These are phyloP conservation scores for Pythium monospermum DNA, from an alignment of 352 stramenopile species.

Conservation along the genomic window DNA sequence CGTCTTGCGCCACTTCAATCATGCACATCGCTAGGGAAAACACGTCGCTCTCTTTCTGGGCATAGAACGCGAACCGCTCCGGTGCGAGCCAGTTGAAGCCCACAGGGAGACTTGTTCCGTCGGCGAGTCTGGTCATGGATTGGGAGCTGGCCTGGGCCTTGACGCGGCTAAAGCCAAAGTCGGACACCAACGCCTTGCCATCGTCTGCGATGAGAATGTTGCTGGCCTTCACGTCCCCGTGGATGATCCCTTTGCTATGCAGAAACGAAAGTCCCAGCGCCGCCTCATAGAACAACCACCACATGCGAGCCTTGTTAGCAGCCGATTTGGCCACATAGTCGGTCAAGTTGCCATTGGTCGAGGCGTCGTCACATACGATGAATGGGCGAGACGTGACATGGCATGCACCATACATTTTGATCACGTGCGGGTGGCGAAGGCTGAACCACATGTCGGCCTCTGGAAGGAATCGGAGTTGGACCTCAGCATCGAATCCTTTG, in stretches of 20 bases:
- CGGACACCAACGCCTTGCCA: conserved; percentile 7
- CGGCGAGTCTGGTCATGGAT: neutral
- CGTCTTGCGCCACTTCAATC: conserved; percentile 25
- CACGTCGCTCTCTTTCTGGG: conserved; percentile 25
- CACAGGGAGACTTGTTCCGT: neutral
- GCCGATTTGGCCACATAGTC: conserved; percentile 17
- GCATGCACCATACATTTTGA: conserved; percentile 55
- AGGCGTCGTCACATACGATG: conserved; percentile 26
- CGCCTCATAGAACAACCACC: conserved; percentile 17
- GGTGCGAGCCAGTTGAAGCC: conserved; percentile 22
- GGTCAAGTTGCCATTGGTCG: conserved; percentile 19
- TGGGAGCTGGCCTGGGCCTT: conserved; percentile 1
- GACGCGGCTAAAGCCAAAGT: conserved; percentile 19
- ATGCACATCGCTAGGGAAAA: conserved; percentile 47
- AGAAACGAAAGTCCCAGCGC: conserved; percentile 3
- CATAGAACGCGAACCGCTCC: conserved; percentile 13
- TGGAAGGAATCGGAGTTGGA: neutral
- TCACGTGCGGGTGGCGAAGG: conserved; percentile 80
- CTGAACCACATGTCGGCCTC: conserved; percentile 69
- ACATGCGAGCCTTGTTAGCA: conserved; percentile 6
- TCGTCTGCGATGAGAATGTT: conserved; percentile 13
- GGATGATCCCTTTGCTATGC: conserved; percentile 3
- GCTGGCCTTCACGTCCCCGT: conserved; percentile 15
- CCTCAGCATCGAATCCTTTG: neutral
- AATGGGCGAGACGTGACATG: conserved; percentile 14